Evolutionary conservation across 257 asterid species (phyloP).

Genomic region (Lycium ferocissimum): DNA sequence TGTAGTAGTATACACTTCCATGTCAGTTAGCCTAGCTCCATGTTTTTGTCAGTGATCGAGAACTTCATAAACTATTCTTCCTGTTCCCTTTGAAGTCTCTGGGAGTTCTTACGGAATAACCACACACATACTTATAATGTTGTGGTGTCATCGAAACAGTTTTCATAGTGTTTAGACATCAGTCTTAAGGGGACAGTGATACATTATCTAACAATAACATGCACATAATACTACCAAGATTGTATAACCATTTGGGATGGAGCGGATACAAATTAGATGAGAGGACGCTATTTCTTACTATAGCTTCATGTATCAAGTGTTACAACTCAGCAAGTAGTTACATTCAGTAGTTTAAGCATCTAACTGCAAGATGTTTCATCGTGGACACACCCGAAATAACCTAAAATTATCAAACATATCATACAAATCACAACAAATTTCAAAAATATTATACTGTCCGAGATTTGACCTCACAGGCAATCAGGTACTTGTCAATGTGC

Average conservation of each 20-base stretch:
- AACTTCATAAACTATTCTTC: not conserved
- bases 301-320: not conserved
- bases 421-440: not conserved
- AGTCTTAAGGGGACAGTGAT: not conserved
- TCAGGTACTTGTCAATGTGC: not conserved
- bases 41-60: not conserved
- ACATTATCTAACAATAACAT: not conserved
- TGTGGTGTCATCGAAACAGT: not conserved
- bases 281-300: not conserved
- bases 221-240: not conserved
- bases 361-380: not conserved
- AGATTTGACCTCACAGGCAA: constrained; percentile 6
- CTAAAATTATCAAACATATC: not conserved
- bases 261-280: constrained; percentile 3
- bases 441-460: not conserved
- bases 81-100: not conserved
- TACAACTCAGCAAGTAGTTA: not conserved
- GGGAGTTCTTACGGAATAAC: not conserved
- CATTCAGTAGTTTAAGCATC: not conserved
- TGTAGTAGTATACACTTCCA: not conserved
- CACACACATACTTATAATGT: not conserved
- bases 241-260: not conserved
- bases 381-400: not conserved
- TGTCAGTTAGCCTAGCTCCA: not conserved
- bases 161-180: not conserved